Percentiles rank a stretch among this genome's conserved stretches.
These are phyloP conservation scores for Mycena capillaripes DNA, from an alignment of 768 basidiomycete species.

Conservation along the genomic window DNA sequence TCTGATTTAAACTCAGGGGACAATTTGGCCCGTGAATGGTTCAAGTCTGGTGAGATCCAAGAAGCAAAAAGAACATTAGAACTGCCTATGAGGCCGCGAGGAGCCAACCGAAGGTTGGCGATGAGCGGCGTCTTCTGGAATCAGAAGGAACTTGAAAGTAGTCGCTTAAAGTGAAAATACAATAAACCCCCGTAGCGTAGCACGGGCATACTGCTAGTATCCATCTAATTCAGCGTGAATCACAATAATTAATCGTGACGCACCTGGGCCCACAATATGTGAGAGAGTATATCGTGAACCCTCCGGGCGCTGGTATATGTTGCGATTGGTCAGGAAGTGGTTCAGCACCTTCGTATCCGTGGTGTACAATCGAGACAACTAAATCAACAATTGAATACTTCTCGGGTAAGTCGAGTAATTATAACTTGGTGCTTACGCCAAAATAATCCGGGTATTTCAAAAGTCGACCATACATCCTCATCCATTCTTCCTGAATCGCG, in stretches of 20 bases:
- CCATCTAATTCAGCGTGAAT: neutral
- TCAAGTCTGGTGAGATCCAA: too few relatives aligned
- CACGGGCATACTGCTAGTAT: too few relatives aligned
- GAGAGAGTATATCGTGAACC: neutral
- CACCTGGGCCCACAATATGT: conserved; percentile 18
- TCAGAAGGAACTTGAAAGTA: too few relatives aligned
- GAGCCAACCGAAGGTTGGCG: too few relatives aligned
- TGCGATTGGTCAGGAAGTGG: conserved; percentile 9
- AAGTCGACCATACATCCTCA: neutral
- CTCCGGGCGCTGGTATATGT: conserved; percentile 12
- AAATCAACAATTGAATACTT: neutral
- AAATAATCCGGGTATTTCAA: neutral
- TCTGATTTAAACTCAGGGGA: too few relatives aligned
- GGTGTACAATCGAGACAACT: neutral
- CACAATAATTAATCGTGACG: neutral
- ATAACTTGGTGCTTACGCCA: conserved; percentile 5
- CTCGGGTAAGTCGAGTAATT: neutral
- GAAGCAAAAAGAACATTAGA: too few relatives aligned
- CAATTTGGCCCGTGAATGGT: too few relatives aligned
- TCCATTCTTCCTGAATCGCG: neutral
- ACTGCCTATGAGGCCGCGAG: too few relatives aligned
- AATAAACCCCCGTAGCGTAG: too few relatives aligned
- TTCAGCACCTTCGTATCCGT: too few relatives aligned
- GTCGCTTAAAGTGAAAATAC: too few relatives aligned
- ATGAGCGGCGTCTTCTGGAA: too few relatives aligned